Evolutionary conservation across 2,329 filamentous ascomycete genomes (phyloP).

Genomic region (Colletotrichum chlorophyti): DNA sequence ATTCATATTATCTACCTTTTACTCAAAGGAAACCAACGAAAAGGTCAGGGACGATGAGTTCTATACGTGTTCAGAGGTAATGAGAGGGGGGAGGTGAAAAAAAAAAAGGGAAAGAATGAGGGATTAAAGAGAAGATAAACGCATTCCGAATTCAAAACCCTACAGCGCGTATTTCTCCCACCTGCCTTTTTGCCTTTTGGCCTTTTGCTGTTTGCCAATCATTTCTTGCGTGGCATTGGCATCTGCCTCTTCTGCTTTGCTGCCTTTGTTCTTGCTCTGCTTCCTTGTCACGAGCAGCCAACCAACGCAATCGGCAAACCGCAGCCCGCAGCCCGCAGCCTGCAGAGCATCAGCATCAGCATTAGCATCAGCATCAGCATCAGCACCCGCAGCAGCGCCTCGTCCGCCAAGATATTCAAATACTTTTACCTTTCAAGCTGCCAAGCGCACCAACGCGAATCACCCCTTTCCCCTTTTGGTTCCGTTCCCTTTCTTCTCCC

Average conservation of each 20-base stretch:
- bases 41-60: no score
- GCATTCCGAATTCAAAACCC: constrained; percentile 23
- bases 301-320: not conserved
- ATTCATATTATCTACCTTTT: no score
- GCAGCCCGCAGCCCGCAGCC: not conserved
- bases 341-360: no score
- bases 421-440: constrained; percentile 1
- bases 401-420: constrained; percentile 19
- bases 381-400: constrained; percentile 15
- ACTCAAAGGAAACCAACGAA: not conserved
- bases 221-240: no score
- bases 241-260: not conserved
- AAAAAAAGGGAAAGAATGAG: not conserved
- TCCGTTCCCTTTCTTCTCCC: not conserved
- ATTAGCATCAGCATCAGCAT: no score
- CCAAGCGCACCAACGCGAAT: constrained; percentile 20
- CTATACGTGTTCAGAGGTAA: no score
- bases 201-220: not conserved
- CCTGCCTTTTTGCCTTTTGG: no score
- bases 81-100: no score
- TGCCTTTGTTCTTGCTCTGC: not conserved
- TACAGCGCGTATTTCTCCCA: no score
- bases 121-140: constrained; percentile 3
- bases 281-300: constrained; percentile 2
- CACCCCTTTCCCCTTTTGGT: constrained; percentile 3